Conservation (phyloP, 1,284 basidiomycete genomes). For the Melampsora medusae region DNA sequence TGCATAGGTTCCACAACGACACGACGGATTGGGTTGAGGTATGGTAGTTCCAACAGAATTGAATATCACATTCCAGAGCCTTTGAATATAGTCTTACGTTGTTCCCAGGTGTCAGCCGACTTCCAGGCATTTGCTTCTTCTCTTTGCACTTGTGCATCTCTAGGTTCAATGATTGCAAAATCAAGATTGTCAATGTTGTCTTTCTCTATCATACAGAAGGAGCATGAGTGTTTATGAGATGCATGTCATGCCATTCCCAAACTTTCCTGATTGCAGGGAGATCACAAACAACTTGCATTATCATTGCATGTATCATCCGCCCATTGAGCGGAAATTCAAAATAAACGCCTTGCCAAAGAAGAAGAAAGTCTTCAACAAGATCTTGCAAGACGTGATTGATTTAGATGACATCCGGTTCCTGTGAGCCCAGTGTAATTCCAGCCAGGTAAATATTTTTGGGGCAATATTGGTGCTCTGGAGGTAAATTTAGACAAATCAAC, state of each 20-base stretch:
- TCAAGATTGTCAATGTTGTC: no score
- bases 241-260: slow-evolving; percentile 13
- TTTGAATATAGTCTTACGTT: slow-evolving; percentile 9
- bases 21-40: background rate
- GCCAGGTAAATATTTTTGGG: slow-evolving; percentile 1
- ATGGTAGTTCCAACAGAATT: slow-evolving; percentile 11
- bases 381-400: slow-evolving; percentile 12
- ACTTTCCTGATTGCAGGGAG: slow-evolving; percentile 25
- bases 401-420: background rate
- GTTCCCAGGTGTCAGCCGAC: background rate
- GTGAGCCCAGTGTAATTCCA: slow-evolving; percentile 8
- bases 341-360: no score
- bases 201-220: background rate
- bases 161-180: no score
- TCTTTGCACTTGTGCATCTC: no score
- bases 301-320: slow-evolving; percentile 1
- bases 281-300: slow-evolving; percentile 16
- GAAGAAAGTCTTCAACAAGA: background rate
- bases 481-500: slow-evolving; percentile 18
- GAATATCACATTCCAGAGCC: slow-evolving; percentile 22
- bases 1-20: slow-evolving; percentile 29
- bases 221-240: slow-evolving; percentile 1
- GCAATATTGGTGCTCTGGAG: background rate
- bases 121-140: slow-evolving; percentile 8
- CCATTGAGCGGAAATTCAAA: background rate